Evolutionary conservation across 495 filamentous ascomycete species (phyloP), one percentile per base, ranked within the genome.

Genomic region (Aspergillus bridgeri): DNA sequence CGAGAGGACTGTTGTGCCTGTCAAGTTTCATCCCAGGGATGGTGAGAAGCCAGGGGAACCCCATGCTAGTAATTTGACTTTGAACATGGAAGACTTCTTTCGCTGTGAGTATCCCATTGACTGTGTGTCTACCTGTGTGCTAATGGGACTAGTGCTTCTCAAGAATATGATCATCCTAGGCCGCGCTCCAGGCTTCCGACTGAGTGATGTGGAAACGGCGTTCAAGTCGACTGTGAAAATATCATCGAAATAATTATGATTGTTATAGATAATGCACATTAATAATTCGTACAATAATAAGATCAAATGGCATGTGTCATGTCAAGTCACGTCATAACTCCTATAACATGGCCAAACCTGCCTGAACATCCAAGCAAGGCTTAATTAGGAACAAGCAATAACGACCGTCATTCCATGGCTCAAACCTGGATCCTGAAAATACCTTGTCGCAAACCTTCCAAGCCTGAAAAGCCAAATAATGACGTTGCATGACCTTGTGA

Each of bases 151-250:
- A 56, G 57, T 38, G 5, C 43, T 63, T 15, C 29, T 54, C 38
- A 47, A 50, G 6, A 57, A 57, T 6, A 61, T 59, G 53, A 51
- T 64, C 13, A 61, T 64, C 17, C 56, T 64, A 9, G 58, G 62
- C 6, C 42, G 62, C 22, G 57, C 58, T 1, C 62, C 62, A 6
- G 62, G 62, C 15, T 64, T 64, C 20, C 54, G 58, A 38, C 25
- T 56, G 6, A 42, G 21, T 2, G 62, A 64, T 27, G 62, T 64
- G 8, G 62, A 61, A 17, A 33, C 24, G 5, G 62, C 62, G 5
- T 64, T 64, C 38, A 55, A 48, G 2, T 43, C 24, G 3, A 25
- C 58, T 19, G 43, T 53, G 15, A 57, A 49, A 13, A 11, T 49
- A 3, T 43, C 29, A 3, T 46, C 52, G 6, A 5, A 33, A 18